Conservation (phyloP, 768 basidiomycete species). For the Auricularia sp. region DNA sequence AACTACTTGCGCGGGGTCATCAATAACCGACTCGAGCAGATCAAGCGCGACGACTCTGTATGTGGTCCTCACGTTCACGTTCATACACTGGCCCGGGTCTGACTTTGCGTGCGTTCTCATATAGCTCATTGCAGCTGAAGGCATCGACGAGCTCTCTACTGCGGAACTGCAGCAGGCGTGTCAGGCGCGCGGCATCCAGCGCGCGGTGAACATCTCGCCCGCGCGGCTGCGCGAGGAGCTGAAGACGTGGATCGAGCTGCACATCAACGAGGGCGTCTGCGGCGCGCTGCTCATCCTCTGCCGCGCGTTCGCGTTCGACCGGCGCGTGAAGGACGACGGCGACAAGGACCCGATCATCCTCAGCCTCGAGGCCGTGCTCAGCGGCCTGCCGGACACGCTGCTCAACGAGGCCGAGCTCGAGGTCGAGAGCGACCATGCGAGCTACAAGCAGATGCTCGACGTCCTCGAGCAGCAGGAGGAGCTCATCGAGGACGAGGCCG, state of each 20-base stretch:
- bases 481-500: conserved; percentile 97
- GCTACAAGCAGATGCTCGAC: conserved; percentile 96
- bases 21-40: conserved; percentile 66
- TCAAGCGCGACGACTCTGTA: conserved; percentile 78
- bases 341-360: conserved; percentile 73
- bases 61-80: conserved; percentile 3
- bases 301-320: conserved; percentile 89
- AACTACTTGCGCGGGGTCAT: conserved; percentile 94
- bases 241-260: conserved; percentile 84
- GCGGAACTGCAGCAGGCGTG: conserved; percentile 88
- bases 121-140: conserved; percentile 81
- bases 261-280: conserved; percentile 82
- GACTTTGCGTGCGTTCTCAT: conserved; percentile 2
- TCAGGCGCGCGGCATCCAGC: conserved; percentile 79
- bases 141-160: conserved; percentile 82
- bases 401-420: conserved; percentile 95
- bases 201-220: conserved; percentile 79
- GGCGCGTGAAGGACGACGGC: conserved; percentile 55
- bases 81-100: neutral
- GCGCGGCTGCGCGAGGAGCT: conserved; percentile 84
- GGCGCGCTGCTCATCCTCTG: conserved; percentile 92
- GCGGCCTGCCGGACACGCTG: conserved; percentile 87
- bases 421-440: conserved; percentile 87
- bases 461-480: conserved; percentile 98
- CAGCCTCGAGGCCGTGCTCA: conserved; percentile 82